Conservation (phyloP, 1,284 basidiomycete genomes). For the Mycena citricolor region DNA sequence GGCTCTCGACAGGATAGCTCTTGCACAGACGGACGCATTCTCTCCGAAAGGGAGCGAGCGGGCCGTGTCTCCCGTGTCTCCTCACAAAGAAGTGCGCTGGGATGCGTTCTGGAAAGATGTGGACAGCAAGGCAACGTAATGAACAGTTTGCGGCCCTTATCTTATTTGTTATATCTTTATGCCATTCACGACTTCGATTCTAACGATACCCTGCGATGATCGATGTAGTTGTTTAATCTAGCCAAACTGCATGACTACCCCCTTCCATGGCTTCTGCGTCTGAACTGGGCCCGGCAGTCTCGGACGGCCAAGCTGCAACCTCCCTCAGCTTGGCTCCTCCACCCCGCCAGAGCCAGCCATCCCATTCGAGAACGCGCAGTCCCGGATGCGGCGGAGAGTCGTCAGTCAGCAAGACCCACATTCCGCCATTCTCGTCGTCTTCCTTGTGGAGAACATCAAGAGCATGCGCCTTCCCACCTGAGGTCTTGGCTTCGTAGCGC, state of each 20-base stretch:
- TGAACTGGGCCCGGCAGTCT: no score
- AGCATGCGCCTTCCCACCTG: conserved; percentile 49
- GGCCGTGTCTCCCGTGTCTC: neutral
- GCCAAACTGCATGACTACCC: conserved; percentile 48
- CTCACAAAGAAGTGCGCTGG: conserved; percentile 18
- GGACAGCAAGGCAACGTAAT: conserved; percentile 11
- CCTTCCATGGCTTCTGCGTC: conserved; percentile 33
- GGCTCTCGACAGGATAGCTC: conserved; percentile 54
- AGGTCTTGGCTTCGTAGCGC: conserved; percentile 43
- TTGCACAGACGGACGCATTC: conserved; percentile 52
- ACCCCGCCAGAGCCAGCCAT: conserved; percentile 40
- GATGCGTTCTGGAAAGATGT: conserved; percentile 24
- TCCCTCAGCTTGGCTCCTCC: conserved; percentile 28
- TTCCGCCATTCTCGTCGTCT: conserved; percentile 26
- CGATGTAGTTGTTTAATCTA: conserved; percentile 32
- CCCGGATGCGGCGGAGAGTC: conserved; percentile 34
- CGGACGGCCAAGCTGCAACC: conserved; percentile 44
- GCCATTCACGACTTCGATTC: conserved; percentile 1
- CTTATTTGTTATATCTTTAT: neutral
- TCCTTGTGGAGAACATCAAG: conserved; percentile 40
- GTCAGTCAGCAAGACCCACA: conserved; percentile 43
- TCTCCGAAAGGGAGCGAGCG: conserved; percentile 8
- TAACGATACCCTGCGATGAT: conserved; percentile 16
- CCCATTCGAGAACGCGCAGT: conserved; percentile 46
- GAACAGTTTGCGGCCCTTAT: conserved; percentile 1